A percentile compares a stretch with the other conserved stretches of the same genome.
Evolutionary conservation across 1,284 basidiomycete genomes (phyloP).

Genomic region (Irpex sp.): DNA sequence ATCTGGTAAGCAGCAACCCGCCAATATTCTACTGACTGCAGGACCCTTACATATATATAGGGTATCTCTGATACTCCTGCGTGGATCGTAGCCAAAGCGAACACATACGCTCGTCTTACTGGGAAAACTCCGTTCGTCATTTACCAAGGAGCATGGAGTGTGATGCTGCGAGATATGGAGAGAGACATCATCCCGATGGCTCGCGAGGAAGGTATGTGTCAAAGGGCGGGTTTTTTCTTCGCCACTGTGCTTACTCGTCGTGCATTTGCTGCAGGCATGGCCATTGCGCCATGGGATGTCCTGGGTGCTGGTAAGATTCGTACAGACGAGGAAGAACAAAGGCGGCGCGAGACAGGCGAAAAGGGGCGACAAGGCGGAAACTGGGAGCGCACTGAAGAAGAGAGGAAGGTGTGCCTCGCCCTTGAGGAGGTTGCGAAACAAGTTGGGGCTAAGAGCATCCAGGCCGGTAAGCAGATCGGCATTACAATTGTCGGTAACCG

Average conservation of each 20-base stretch:
- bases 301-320: conserved; percentile 27
- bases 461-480: conserved; percentile 12
- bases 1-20: conserved; percentile 27
- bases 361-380: conserved; percentile 10
- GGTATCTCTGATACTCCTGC: conserved; percentile 8
- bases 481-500: background rate
- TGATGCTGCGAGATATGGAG: conserved; percentile 43
- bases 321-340: conserved; percentile 24
- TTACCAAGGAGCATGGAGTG: conserved; percentile 49
- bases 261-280: conserved; percentile 15
- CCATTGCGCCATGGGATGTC: conserved; percentile 26
- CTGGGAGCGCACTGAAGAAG: conserved; percentile 24
- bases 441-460: conserved; percentile 19
- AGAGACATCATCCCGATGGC: conserved; percentile 51
- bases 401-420: conserved; percentile 19
- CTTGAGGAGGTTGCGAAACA: conserved; percentile 24
- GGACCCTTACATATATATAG: background rate
- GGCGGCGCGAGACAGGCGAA: conserved; percentile 21
- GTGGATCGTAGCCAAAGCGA: conserved; percentile 9
- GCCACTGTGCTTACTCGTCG: background rate
- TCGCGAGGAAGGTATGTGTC: conserved; percentile 31
- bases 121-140: conserved; percentile 48
- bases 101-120: conserved; percentile 6
- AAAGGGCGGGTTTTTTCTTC: background rate
- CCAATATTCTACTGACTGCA: background rate